Base-by-base conservation (phyloP, 768 basidiomycete species). In the Wakefieldia striispora region DNA sequence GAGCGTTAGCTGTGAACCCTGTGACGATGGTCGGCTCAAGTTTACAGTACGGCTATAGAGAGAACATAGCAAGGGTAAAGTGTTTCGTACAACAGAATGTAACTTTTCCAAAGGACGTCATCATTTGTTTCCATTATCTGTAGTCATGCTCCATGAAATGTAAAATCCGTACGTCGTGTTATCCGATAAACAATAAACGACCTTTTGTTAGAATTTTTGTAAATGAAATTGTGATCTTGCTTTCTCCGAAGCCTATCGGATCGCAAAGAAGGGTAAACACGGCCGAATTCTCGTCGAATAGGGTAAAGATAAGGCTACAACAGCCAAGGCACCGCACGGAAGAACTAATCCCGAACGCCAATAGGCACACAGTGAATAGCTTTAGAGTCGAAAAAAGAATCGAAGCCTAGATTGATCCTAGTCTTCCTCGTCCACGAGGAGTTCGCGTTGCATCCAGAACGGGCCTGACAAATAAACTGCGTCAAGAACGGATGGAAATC, bases 1-100 rank as follows among this genome's bases (percentile, higher is more conserved):
- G 54, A 66, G 65, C 45, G 70, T 82, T 23, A 51, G 20, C 6
- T 78, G 78, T 48, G 66, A 72, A 27, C 58, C 72, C 17, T 62
- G 69, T 17, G 72, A 69, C 46, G 70, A 70, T 20, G 75, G 70
- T 40, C 59, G 64, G 47, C 66, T 81, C 53, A 72, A 66, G 63
- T 79, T 81, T 51, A 74, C 70, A 3, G 64, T 80, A 3, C 36
- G 16, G n/a, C 44, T 66, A 12, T 68, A 44, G 27, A 31, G 21
- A n/a, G n/a, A 12, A 3, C 6, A 29, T 29, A 13, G 13, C 29
- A 12, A 2, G 26, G 26, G 6, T 3, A 10, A 10, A 37, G 31
- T 9, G 29, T 29, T 13, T 40, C 31, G 14, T 31, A 31, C 31
- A 13, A 14, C 14, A 31, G 33, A 33, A 33, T 33, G 33, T 33